Base-by-base conservation (phyloP, 176 grass and related monocot genomes). In the Tuctoria greenei region DNA sequence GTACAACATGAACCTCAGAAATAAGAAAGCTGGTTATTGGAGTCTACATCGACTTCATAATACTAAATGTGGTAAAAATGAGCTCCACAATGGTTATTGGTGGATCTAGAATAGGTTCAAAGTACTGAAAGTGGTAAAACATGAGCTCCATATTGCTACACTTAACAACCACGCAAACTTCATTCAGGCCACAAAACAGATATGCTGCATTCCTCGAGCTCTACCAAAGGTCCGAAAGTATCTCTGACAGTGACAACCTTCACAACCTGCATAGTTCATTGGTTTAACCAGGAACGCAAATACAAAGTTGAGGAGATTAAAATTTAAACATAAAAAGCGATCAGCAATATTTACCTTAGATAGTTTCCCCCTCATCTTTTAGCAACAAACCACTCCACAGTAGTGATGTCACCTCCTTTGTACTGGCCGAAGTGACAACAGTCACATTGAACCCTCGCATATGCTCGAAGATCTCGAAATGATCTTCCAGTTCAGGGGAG, bases 381-480 rank as follows among this genome's bases (percentile, higher is more conserved):
- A 76, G 17, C 18, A 13, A 36, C 31, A 76, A 76, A 27, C 73
- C 73, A 8, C 73, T 76, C 73, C 73, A 76, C 42, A 76, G 73
- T 36, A 76, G 59, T 24, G 73, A 49, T 20, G 79, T 79, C 60
- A 69, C 61, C 42, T 88, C 86, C 27, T 83, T 74, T 62, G 82
- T 78, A 61, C 69, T 64, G 27, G 73, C 73, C 17, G 67, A 78
- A 43, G 82, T 71, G 21, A 84, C 73, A 15, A 78, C 55, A 41
- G 63, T 78, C 23, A 78, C 49, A 59, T 86, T 86, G 84, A 86
- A 86, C 14, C 78, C 83, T 61, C 67, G 41, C 50, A 86, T 62
- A 43, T 76, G 79, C 69, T 86, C 70, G n/a, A 81, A 87, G 71
- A 83, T 87, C 79, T 83, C 82, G 0, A 90, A 83, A 64, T 90